Conservation (phyloP, 2,329 filamentous ascomycete species). For the Colletotrichum sp. region DNA sequence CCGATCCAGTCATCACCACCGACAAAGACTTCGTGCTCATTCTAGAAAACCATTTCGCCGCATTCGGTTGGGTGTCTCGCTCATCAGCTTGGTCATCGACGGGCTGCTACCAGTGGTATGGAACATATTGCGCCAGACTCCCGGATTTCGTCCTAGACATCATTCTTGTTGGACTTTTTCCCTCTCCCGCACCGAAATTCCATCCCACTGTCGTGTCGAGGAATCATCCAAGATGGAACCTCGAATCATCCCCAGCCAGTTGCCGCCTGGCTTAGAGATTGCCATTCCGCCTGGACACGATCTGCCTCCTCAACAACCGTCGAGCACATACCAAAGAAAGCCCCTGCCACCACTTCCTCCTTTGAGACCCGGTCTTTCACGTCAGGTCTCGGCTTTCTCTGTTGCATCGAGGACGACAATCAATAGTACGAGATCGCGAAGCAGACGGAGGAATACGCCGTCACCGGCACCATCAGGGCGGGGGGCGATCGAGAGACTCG, state of each 20-base stretch:
- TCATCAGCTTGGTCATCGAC: slow-evolving; percentile 11
- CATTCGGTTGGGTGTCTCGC: slow-evolving; percentile 11
- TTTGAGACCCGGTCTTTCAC: not conserved
- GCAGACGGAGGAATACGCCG: slow-evolving; percentile 2
- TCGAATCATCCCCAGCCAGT: slow-evolving; percentile 12
- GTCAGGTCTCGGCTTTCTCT: slow-evolving; percentile 4
- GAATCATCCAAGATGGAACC: slow-evolving; percentile 8
- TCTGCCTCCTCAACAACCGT: slow-evolving; percentile 22
- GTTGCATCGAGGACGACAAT: not conserved
- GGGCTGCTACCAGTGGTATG: slow-evolving; percentile 14
- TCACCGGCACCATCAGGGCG: not conserved
- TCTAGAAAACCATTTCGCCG: slow-evolving; percentile 14
- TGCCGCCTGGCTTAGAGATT: slow-evolving; percentile 24
- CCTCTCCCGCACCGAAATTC: not conserved
- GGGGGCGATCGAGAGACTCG: not conserved
- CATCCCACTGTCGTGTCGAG: not conserved
- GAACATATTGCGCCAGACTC: slow-evolving; percentile 19
- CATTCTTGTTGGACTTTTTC: not conserved
- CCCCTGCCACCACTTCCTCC: slow-evolving; percentile 30
- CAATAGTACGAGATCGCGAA: slow-evolving; percentile 4
- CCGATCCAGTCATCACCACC: not conserved
- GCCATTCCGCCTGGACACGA: slow-evolving; percentile 21
- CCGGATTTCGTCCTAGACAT: slow-evolving; percentile 6
- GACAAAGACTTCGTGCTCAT: slow-evolving; percentile 14
- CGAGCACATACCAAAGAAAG: slow-evolving; percentile 27